Conservation (phyloP, 2,329 filamentous ascomycete species). For the Sclerotinia spermophila region DNA sequence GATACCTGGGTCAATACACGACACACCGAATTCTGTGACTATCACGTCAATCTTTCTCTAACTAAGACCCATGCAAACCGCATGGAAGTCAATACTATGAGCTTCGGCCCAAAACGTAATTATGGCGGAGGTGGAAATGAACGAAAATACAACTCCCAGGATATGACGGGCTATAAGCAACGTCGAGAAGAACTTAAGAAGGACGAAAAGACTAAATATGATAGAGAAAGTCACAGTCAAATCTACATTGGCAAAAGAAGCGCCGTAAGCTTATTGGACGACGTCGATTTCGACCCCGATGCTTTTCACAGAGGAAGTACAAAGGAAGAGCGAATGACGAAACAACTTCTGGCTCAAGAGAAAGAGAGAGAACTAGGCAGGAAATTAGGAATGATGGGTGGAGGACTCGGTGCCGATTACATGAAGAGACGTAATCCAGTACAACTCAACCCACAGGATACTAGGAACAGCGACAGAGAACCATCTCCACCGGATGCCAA, state of each 20-base stretch:
- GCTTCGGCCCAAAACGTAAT: conserved; percentile 40
- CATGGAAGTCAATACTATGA: conserved; percentile 75
- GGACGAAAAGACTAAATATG: conserved; percentile 46
- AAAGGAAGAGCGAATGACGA: conserved; percentile 62
- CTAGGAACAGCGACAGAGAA: conserved; percentile 16
- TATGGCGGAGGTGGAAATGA: conserved; percentile 37
- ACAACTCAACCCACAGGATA: conserved; percentile 20
- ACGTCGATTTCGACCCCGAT: conserved; percentile 56
- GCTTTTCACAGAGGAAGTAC: conserved; percentile 50
- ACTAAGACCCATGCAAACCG: conserved; percentile 63
- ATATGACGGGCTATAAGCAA: conserved; percentile 29
- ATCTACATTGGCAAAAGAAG: conserved; percentile 52
- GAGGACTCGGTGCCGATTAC: conserved; percentile 67
- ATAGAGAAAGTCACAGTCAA: conserved; percentile 55
- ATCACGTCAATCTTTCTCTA: conserved; percentile 79
- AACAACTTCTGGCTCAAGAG: conserved; percentile 62
- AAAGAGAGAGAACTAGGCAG: conserved; percentile 70
- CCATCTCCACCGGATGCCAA: conserved; percentile 43
- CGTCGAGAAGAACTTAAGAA: conserved; percentile 27
- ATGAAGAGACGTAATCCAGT: conserved; percentile 44
- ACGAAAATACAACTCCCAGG: conserved; percentile 28
- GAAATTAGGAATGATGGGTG: conserved; percentile 61
- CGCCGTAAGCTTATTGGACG: conserved; percentile 62
- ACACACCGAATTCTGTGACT: conserved; percentile 89
- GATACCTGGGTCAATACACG: conserved; percentile 81